Percentiles rank a stretch among this genome's conserved stretches.
phyloP scores from a whole-genome alignment of 257 asterid species.

The Gynochthodes officinalis region DNA sequence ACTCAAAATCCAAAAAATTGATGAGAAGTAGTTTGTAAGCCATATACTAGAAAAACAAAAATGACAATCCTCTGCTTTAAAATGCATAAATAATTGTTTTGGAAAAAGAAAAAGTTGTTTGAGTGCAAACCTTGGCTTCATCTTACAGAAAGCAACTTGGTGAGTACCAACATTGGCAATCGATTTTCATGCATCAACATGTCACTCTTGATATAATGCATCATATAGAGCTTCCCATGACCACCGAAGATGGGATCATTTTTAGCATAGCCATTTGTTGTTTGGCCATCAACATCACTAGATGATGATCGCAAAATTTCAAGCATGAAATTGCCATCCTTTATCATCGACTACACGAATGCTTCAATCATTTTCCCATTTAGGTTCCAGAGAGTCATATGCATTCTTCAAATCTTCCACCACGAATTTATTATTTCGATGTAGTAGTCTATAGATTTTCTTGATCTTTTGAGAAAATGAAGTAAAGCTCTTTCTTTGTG shows the following conservation, averaged over 20 bases:
- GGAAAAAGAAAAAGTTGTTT: too few species aligned
- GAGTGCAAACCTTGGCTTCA: neutral
- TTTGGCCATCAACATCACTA: too few species aligned
- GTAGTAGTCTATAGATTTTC: constrained; percentile 22
- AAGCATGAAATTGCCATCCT: neutral
- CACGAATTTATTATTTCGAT: constrained; percentile 17
- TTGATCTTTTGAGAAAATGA: constrained; percentile 35
- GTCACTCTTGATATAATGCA: constrained; percentile 31
- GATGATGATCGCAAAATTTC: neutral
- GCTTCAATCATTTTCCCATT: too few species aligned
- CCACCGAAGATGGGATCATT: constrained; percentile 41
- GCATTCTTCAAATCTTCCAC: constrained; percentile 34
- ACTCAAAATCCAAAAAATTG: too few species aligned
- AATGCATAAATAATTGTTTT: too few species aligned
- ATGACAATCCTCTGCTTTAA: too few species aligned
- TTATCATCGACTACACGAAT: neutral
- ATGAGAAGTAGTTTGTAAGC: too few species aligned
- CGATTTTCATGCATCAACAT: constrained; percentile 17
- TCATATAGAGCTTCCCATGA: too few species aligned
- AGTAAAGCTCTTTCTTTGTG: constrained; percentile 52
- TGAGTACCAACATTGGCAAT: neutral
- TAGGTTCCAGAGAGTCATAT: constrained; percentile 27
- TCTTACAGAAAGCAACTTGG: neutral
- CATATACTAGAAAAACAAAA: too few species aligned
- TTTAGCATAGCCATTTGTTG: constrained; percentile 13